Percentiles rank a stretch among this genome's conserved stretches.
Conservation (phyloP, 2,329 filamentous ascomycete genomes). For the Aspergillus bombycis region DNA sequence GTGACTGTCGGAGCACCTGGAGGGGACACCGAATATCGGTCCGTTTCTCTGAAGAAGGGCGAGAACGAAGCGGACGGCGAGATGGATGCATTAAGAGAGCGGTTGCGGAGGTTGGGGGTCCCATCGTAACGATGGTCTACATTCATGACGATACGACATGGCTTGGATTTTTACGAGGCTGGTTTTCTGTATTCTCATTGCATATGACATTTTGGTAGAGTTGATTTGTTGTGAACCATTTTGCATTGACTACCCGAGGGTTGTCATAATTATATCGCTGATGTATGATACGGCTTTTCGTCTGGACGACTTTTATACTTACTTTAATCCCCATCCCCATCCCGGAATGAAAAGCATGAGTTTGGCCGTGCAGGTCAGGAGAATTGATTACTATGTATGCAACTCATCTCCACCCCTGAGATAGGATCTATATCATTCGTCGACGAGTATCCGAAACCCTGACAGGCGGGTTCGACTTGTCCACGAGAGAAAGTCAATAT, state of each 20-base stretch:
- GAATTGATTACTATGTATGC: background rate
- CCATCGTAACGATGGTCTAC: constrained; percentile 8
- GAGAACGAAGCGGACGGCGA: constrained; percentile 29
- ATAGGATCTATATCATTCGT: background rate
- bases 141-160: constrained; percentile 29
- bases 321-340: background rate
- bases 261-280: background rate
- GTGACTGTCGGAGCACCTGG: constrained; percentile 53
- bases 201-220: constrained; percentile 3
- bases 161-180: constrained; percentile 14
- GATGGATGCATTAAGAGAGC: constrained; percentile 34
- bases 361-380: too few species aligned
- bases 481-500: background rate
- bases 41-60: constrained; percentile 34
- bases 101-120: constrained; percentile 30
- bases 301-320: background rate
- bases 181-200: background rate
- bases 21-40: constrained; percentile 50
- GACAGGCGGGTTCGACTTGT: background rate
- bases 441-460: background rate
- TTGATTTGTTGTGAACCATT: background rate
- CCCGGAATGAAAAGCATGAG: background rate
- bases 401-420: background rate
- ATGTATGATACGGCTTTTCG: background rate
- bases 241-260: background rate